These are phyloP conservation scores for Amanita brunnescens DNA, from an alignment of 768 basidiomycete genomes.

Conservation along the genomic window DNA sequence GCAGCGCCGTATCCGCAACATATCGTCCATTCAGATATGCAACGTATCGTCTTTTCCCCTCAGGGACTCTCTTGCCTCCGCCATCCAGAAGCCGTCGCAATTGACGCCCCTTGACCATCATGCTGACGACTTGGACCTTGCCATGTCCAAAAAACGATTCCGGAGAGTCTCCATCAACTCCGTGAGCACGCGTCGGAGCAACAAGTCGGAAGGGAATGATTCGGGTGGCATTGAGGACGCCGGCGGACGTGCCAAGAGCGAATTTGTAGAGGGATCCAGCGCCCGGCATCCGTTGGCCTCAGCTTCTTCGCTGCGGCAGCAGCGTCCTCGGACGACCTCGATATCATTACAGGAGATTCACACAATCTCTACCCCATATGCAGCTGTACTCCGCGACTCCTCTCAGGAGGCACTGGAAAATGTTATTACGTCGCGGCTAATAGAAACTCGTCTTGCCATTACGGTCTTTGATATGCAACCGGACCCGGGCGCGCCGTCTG, in stretches of 20 bases:
- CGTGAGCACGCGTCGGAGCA: constrained; percentile 35
- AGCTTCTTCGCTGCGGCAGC: constrained; percentile 1
- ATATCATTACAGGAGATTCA: background rate
- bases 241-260: constrained; percentile 23
- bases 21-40: constrained; percentile 63
- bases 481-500: background rate
- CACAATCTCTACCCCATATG: constrained; percentile 14
- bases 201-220: constrained; percentile 35
- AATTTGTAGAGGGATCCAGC: constrained; percentile 12
- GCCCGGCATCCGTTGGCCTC: constrained; percentile 9
- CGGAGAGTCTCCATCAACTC: constrained; percentile 58
- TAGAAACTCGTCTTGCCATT: constrained; percentile 69
- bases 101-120: constrained; percentile 47
- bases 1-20: constrained; percentile 67
- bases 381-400: constrained; percentile 40
- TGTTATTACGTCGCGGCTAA: constrained; percentile 61
- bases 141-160: constrained; percentile 46
- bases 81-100: constrained; percentile 60
- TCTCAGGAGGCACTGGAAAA: constrained; percentile 65
- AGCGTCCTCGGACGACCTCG: constrained; percentile 9
- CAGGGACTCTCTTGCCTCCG: constrained; percentile 70
- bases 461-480: constrained; percentile 25
- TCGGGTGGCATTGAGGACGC: constrained; percentile 25
- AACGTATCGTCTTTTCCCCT: constrained; percentile 82
- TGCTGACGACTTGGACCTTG: constrained; percentile 65